These are phyloP conservation scores for Albophoma yamanashiensis DNA, from an alignment of 2,329 filamentous ascomycete species.

Conservation along the genomic window DNA sequence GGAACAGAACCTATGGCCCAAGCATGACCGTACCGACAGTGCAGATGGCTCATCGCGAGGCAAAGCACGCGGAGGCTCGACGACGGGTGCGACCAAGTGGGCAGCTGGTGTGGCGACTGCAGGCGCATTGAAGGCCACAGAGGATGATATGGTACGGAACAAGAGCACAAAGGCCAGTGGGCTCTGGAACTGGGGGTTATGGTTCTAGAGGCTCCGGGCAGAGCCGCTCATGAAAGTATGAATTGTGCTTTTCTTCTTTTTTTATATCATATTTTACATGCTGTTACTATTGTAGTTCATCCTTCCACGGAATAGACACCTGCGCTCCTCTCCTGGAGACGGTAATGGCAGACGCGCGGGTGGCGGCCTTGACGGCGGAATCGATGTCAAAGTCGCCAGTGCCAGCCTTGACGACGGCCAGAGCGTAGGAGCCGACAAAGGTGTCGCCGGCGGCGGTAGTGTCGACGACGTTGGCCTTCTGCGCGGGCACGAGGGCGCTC, in stretches of 20 bases:
- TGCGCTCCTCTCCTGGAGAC: constrained; percentile 31
- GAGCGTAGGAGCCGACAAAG: constrained; percentile 80
- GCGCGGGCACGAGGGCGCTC: constrained; percentile 46
- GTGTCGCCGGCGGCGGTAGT: constrained; percentile 93
- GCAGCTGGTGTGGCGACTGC: constrained; percentile 2
- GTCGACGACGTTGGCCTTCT: constrained; percentile 70
- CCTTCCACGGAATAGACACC: constrained; percentile 32
- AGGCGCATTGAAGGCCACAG: background rate
- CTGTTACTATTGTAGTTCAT: constrained; percentile 23
- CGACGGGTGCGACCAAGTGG: background rate
- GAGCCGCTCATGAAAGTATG: background rate
- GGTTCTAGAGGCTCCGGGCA: constrained; percentile 13
- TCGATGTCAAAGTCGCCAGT: constrained; percentile 38
- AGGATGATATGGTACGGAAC: background rate
- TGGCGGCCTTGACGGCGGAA: constrained; percentile 45
- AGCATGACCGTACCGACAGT: background rate
- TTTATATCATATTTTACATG: background rate
- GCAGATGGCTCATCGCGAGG: background rate
- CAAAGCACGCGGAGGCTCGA: background rate
- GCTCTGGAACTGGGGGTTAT: constrained; percentile 12
- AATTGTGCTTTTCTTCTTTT: constrained; percentile 3
- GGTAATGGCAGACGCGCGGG: constrained; percentile 28
- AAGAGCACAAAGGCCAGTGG: constrained; percentile 12
- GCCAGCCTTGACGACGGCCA: constrained; percentile 50
- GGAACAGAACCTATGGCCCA: background rate